Evolutionary conservation across 176 grass and related monocot species (phyloP), one percentile per base, ranked within the genome.

Genomic region (Carex kokanica): DNA sequence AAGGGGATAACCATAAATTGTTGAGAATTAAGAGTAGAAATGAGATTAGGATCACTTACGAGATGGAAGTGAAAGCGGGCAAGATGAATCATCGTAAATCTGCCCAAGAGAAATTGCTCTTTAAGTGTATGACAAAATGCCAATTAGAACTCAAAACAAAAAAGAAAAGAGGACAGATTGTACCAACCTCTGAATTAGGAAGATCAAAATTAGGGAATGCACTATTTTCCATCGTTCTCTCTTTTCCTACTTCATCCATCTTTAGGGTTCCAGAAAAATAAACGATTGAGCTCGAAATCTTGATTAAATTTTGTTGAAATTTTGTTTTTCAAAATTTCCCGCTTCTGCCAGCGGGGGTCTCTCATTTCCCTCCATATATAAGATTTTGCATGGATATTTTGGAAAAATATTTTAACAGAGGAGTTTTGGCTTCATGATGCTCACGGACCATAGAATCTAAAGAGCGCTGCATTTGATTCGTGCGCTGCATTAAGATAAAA

Each of bases 51-150:
- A 66, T 56, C 18, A 90, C 94, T 51, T 71, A 93, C 94, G 84
- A 54, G 94, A 97, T 58, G 88, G 94, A 40, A 91, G 31, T 9
- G 88, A 90, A 27, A 89, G 53, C 1, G 85, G 57, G 74, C 52
- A 79, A n/a, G 88, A 85, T 55, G 53, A 57, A 3, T 86, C 83
- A 0, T 56, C 79, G 8, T 45, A 81, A 18, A 40, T 88, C 88
- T 94, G 83, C 64, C 41, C 5, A 77, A 75, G 2, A 85, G 24
- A 41, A 64, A 84, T 58, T 11, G 74, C 36, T 58, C 32, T 16
- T 58, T 40, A 66, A 69, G 2, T 86, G 74, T 80, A 78, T 38
- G 40, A 79, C 40, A 52, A 86, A 80, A 86, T 68, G 40, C 60
- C 71, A 65, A 27, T 13, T 2, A 41, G 45, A 80, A 40, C 5